phyloP scores from a whole-genome alignment of 2,329 filamentous ascomycete species.

The Neoarthrinium moseri region DNA sequence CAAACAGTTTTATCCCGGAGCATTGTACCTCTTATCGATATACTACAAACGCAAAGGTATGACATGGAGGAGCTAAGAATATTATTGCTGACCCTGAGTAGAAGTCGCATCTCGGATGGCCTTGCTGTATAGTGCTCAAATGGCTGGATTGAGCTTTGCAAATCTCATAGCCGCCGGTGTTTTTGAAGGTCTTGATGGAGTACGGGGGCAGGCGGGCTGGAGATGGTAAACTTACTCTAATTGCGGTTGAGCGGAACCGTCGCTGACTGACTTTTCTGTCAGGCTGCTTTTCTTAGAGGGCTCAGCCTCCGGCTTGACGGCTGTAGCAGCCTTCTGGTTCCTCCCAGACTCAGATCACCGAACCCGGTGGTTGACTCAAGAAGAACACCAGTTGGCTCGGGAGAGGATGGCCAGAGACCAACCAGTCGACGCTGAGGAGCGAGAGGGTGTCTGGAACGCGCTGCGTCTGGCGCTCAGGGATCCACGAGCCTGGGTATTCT shows the following conservation, averaged over 20 bases:
- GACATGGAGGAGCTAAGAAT: background rate
- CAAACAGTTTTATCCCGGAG: constrained; percentile 36
- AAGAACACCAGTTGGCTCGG: constrained; percentile 27
- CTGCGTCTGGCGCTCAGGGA: constrained; percentile 45
- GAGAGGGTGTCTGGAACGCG: constrained; percentile 41
- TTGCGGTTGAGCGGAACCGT: background rate
- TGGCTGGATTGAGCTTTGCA: constrained; percentile 9
- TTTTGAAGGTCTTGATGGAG: constrained; percentile 19
- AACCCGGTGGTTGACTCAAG: constrained; percentile 38
- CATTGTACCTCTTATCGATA: constrained; percentile 42
- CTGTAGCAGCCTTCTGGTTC: constrained; percentile 28
- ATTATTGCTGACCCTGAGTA: constrained; percentile 5
- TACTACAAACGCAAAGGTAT: constrained; percentile 44
- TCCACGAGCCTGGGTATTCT: constrained; percentile 49
- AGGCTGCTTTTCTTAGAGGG: constrained; percentile 29
- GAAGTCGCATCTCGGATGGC: constrained; percentile 22
- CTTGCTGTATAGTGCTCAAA: constrained; percentile 8
- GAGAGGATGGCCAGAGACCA: background rate
- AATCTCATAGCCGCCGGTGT: constrained; percentile 11
- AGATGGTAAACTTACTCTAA: constrained; percentile 16
- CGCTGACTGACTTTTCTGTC: background rate
- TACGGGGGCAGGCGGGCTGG: constrained; percentile 29
- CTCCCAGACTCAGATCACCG: constrained; percentile 33
- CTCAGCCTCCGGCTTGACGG: constrained; percentile 24
- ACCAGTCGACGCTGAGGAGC: background rate